Percentiles rank a stretch among this genome's conserved stretches.
phyloP scores from a whole-genome alignment of 441 rosid species.

The Brassica balearica region DNA sequence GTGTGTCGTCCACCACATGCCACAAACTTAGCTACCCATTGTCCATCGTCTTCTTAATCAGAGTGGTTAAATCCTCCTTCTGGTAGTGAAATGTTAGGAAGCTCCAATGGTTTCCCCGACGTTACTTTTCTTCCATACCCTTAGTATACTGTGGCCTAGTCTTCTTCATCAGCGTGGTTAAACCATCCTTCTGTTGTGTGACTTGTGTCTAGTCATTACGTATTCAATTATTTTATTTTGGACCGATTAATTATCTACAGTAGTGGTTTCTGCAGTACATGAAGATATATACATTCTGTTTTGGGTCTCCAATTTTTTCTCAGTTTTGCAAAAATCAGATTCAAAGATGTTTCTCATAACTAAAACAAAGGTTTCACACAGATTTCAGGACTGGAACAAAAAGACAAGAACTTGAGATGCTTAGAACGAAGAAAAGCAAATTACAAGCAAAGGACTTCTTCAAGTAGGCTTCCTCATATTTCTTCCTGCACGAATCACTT shows the following conservation, averaged over 20 bases:
- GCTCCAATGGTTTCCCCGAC: constrained; percentile 89
- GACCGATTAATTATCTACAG: background rate
- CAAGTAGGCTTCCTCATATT: constrained; percentile 92
- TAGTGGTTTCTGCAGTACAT: background rate
- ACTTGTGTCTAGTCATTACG: background rate
- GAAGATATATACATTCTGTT: constrained; percentile 14
- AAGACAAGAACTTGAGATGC: background rate
- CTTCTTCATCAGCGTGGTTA: too few relatives aligned
- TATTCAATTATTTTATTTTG: background rate
- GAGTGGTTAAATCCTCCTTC: constrained; percentile 29
- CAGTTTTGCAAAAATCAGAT: constrained; percentile 8
- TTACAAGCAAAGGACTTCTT: constrained; percentile 11
- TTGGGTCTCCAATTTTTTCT: background rate
- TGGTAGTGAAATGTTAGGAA: constrained; percentile 69
- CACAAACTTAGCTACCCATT: constrained; percentile 76
- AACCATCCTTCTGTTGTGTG: background rate
- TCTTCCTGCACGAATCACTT: constrained; percentile 95
- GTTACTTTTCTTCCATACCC: constrained; percentile 89
- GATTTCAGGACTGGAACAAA: background rate
- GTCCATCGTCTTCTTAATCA: constrained; percentile 56
- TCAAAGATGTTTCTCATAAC: constrained; percentile 17
- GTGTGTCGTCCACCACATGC: constrained; percentile 98
- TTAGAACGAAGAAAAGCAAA: constrained; percentile 22
- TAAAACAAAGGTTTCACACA: constrained; percentile 21
- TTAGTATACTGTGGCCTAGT: too few relatives aligned